These are phyloP conservation scores for Salix purpurea DNA, from an alignment of 345 rosid species.

Conservation along the genomic window DNA sequence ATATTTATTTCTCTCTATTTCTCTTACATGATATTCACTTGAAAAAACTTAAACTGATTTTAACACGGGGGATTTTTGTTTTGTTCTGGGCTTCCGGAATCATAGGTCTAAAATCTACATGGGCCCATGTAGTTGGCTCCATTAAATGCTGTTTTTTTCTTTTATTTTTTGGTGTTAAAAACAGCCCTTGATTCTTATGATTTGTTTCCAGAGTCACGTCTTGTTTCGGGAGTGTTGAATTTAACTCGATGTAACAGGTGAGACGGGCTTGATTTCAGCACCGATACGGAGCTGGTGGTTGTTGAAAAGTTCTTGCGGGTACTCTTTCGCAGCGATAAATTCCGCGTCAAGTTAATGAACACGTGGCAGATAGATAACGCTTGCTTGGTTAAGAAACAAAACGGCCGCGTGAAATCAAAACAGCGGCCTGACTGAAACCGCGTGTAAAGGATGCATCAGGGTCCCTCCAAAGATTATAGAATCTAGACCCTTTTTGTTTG, in stretches of 20 bases:
- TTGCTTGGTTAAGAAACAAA: background rate
- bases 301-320: background rate
- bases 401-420: slow-evolving; percentile 17
- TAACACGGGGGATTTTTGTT: too few species aligned
- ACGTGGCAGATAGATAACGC: slow-evolving; percentile 2
- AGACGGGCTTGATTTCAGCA: background rate
- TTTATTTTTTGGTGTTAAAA: too few species aligned
- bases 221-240: too few species aligned
- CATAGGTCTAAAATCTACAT: too few species aligned
- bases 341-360: background rate
- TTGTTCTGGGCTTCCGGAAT: too few species aligned
- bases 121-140: too few species aligned
- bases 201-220: too few species aligned
- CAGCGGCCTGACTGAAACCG: slow-evolving; percentile 4
- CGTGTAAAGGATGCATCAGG: slow-evolving; percentile 1
- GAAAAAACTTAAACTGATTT: background rate
- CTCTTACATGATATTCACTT: background rate
- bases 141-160: too few species aligned
- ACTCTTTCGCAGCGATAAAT: background rate
- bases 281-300: background rate
- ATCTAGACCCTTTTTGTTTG: background rate
- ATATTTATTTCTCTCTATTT: too few species aligned
- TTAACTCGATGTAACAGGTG: too few species aligned
- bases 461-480: background rate
- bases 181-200: too few species aligned